Evolutionary conservation across 2,329 filamentous ascomycete genomes (phyloP), one percentile per base, ranked within the genome.

Genomic region (Ophiostoma sp.): DNA sequence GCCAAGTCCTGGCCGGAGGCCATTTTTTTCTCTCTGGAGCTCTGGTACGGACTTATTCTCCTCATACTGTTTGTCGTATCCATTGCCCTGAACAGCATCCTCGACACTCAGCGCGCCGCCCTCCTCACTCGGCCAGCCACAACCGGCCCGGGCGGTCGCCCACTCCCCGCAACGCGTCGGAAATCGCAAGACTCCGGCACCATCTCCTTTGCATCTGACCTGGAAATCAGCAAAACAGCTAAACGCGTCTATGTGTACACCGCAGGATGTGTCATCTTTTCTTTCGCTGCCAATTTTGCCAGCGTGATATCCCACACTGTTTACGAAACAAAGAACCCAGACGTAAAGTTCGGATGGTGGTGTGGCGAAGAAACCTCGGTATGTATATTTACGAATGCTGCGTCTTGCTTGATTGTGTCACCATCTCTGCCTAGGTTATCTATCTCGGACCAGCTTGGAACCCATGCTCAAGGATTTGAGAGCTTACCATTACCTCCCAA

Each of bases 121-220:
- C n/a, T 47, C 63, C 41, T 45, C 9, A 45, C 42, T 36, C 63
- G 78, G 66, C 84, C 82, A 36, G 81, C 78, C 44, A 78, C 85
- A 72, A 87, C 84, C 67, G 93, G 93, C n/a, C 93, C 93, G 1
- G 93, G 92, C 68, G 94, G 93, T 73, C 93, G 96, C 77, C 92
- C 92, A 45, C 81, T 97, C 67, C 93, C 92, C n/a, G 76, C 82
- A 65, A 85, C 83, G 70, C 90, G 87, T 76, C 86, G 81, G 69
- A 81, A 81, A 76, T 79, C 81, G 79, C 77, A 84, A 16, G 69
- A 71, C 14, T 67, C 70, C 1, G 41, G 63, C 9, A 66, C 45
- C n/a, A 47, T 60, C 18, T 36, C 67, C 2, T 70, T 68, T 40
- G 52, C 67, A 2, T 47, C 65, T 38, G 67, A 72, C 7, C 16